Evolutionary conservation across 768 basidiomycete species (phyloP).

Genomic region (Leccinum barrowsii): DNA sequence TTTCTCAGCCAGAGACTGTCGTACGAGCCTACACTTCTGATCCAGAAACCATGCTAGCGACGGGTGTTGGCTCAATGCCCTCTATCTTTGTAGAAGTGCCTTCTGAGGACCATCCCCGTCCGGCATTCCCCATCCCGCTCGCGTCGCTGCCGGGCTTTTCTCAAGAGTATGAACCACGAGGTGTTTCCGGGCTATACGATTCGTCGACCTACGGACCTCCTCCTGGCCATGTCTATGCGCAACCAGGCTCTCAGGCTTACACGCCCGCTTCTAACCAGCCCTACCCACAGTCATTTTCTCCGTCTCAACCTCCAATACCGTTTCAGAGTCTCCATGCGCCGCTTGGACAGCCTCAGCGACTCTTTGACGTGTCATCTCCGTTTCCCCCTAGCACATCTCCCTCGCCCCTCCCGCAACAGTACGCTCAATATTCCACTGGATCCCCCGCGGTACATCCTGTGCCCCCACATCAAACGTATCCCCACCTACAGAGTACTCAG

Average conservation of each 20-base stretch:
- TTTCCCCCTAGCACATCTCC: neutral
- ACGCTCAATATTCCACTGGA: conserved; percentile 11
- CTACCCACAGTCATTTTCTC: conserved; percentile 5
- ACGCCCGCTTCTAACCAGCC: conserved; percentile 1
- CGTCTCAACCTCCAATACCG: conserved; percentile 6
- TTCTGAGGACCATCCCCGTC: neutral
- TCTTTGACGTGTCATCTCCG: neutral
- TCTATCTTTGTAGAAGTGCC: conserved; percentile 18
- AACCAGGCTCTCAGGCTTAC: conserved; percentile 11
- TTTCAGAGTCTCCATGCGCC: conserved; percentile 8
- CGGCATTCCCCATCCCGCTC: conserved; percentile 7
- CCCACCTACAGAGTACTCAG: conserved; percentile 4
- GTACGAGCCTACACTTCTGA: conserved; percentile 7
- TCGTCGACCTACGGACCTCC: conserved; percentile 5
- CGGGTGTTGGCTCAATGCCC: conserved; percentile 7
- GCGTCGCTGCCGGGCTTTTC: neutral
- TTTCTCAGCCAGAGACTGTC: conserved; percentile 8
- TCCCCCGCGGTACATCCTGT: conserved; percentile 9
- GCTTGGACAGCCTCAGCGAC: conserved; percentile 15
- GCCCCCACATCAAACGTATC: conserved; percentile 13
- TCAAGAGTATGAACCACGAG: neutral
- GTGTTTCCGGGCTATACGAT: neutral
- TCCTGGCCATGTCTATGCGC: conserved; percentile 9
- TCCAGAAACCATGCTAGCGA: neutral
- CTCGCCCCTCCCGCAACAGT: conserved; percentile 11